Evolutionary conservation across 129 eudicot genomes (phyloP), one percentile per base, ranked within the genome.

Genomic region (Artemisia tridentata): DNA sequence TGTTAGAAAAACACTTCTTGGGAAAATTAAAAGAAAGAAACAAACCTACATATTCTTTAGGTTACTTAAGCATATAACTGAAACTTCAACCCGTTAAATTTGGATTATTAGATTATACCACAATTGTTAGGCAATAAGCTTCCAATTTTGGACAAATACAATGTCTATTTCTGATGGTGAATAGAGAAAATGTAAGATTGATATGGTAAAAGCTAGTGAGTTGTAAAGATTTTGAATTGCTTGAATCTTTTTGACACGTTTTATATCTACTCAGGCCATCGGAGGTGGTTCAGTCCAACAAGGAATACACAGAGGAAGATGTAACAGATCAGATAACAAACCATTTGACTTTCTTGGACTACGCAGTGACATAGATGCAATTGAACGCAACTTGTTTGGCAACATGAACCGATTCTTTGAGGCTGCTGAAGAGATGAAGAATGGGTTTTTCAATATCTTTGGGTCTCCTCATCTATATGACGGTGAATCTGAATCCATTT

Each of bases 241-340:
- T n/a, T n/a, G n/a, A n/a, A n/a, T n/a, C 1, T 20, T 2, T 14
- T 13, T 71, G 27, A 27, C 38, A 13, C 29, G 5, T 65, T 78
- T 49, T 63, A 11, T 0, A 53, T 73, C 14, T 69, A 25, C 41
- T 34, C 83, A 93, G 95, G 88, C 98, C 92, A 20, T 75, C 88
- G 15, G 92, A 93, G 72, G 86, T 92, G 75, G 86, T 92, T 72
- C 82, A 85, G 49, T 89, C 96, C 18, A 82, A 79, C 78, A 92
- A 84, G 76, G 98, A 89, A 66, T 92, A 83, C 80, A 86, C 98
- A 0, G 98, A 89, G 76, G 98, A 92, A 75, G 98, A 92, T 73
- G 87, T 92, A 5, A 86, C 96, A 10, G 85, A 85, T 1, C 84
- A 89, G 78, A 65, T 83, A 81, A 67, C 23, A 52, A 86, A 80